Conservation (phyloP, 2,329 filamentous ascomycete genomes). For the Exophiala viscosa region DNA sequence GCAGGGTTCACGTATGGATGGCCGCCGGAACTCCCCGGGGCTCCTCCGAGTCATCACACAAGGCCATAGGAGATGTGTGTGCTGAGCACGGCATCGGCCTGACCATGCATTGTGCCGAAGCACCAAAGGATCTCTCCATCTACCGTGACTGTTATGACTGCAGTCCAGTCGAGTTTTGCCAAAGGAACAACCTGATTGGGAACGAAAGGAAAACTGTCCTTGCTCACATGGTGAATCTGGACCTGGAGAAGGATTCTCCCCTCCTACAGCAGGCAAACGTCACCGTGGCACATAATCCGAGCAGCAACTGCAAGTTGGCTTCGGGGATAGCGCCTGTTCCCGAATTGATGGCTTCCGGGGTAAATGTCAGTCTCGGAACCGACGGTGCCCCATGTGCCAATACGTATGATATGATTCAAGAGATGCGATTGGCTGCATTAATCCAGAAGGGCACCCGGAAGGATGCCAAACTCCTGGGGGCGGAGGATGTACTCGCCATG, state of each 20-base stretch:
- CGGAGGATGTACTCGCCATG: conserved; percentile 49
- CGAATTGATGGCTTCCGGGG: conserved; percentile 40
- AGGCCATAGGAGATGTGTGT: conserved; percentile 42
- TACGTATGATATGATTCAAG: conserved; percentile 50
- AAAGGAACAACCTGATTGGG: conserved; percentile 37
- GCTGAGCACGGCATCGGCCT: conserved; percentile 40
- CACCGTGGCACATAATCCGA: conserved; percentile 51
- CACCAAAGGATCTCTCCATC: conserved; percentile 28
- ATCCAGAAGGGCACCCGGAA: conserved; percentile 45
- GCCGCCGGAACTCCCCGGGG: conserved; percentile 48
- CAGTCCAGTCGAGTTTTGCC: conserved; percentile 39
- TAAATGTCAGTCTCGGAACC: conserved; percentile 51
- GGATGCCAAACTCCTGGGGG: conserved; percentile 43
- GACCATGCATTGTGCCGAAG: conserved; percentile 49
- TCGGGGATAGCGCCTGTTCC: conserved; percentile 50
- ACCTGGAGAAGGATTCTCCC: conserved; percentile 40
- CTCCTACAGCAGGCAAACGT: conserved; percentile 40
- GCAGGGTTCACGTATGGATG: conserved; percentile 48
- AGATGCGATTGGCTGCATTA: conserved; percentile 52
- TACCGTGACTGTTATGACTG: conserved; percentile 32
- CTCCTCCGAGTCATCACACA: conserved; percentile 37
- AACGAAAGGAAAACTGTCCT: conserved; percentile 41
- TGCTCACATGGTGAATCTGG: conserved; percentile 52
- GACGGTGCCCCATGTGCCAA: conserved; percentile 55
- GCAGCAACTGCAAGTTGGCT: conserved; percentile 51